Evolutionary conservation across 345 rosid species (phyloP), one percentile per base, ranked within the genome.

Genomic region (Lagerstroemia speciosa): DNA sequence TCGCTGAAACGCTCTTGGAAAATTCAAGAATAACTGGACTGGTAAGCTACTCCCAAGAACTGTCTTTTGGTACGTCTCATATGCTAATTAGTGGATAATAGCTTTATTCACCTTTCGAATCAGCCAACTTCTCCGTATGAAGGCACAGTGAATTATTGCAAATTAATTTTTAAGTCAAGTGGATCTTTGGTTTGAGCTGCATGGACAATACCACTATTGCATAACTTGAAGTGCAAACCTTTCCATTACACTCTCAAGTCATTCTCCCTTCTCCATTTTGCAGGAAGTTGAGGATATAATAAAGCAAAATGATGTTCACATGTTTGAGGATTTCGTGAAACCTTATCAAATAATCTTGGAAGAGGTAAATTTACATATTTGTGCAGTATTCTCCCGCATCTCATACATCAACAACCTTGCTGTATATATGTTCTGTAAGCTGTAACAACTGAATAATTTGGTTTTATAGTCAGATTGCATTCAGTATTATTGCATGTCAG

Each of bases 301-400:
- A 85, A 83, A 82, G 83, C 83, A 73, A 50, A 77, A 85, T 67
- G 83, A 87, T 77, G 91, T 90, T 1, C 69, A 75, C 32, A 87
- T 87, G 94, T 91, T 89, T 74, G 94, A 91, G 67, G 98, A 93
- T 83, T 87, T 86, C 78, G 97, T 81, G 71, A 83, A 89, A 77
- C 96, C 97, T 27, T 87, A 81, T 81, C 93, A 90, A 80, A 85
- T 91, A 48, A 78, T 82, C 72, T 67, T 82, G 73, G 80, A 90
- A 15, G 85, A 91, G 86, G 98, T 93, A 89, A 36, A 36, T 55
- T 31, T 73, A 20, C 61, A 61, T 50, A 9, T 43, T 43, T 3
- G 24, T 32, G 30, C 24, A 14, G 31, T 12, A 55, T 2, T 27
- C 17, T 58, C 63, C 30, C 10, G 20, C 2, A 27, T 58, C 14